Base-by-base conservation (phyloP, 225 moss, liverwort and hornwort species). In the Neckera pumila region DNA sequence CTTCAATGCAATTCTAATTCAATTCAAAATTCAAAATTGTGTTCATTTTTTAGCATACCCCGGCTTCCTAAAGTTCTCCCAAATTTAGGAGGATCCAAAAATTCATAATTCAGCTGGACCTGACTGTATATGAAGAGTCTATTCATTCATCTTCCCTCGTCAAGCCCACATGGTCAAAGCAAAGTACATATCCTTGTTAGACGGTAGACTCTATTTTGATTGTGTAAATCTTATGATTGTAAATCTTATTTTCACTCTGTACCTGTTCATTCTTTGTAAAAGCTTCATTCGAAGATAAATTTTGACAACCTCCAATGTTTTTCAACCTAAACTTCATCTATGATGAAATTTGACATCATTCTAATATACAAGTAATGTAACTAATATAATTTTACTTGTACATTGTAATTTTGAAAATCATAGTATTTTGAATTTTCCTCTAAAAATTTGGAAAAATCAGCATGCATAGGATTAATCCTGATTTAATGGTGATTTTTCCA, bases 81-180 rank as follows among this genome's bases (percentile, higher is more conserved):
- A n/a, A n/a, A n/a, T n/a, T n/a, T n/a, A n/a, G n/a, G n/a, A n/a
- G n/a, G n/a, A n/a, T n/a, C n/a, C n/a, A n/a, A n/a, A n/a, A n/a
- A n/a, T n/a, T n/a, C n/a, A n/a, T n/a, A n/a, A n/a, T n/a, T n/a
- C n/a, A n/a, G n/a, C n/a, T n/a, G n/a, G n/a, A n/a, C n/a, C n/a
- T n/a, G n/a, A n/a, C n/a, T 2, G 3, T 20, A 66, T 2, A 12
- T 12, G 12, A 38, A 67, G 12, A 67, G 3, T 21, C 1, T 36
- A 4, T 66, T 36, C 19, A 66, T 66, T 66, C 11, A 36, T 36
- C n/a, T 67, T 67, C 4, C 12, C 4, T 22, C 0, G 0, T 67
- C 0, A 67, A 67, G 5, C 2, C 10, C 0, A 4, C 1, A 12
- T 0, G 13, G 12, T 0, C 18, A 67, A n/a, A 6, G 67, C 13